Percentiles rank a stretch among this genome's conserved stretches.
Conservation (phyloP, 495 filamentous ascomycete genomes). For the Podospora appendiculata region DNA sequence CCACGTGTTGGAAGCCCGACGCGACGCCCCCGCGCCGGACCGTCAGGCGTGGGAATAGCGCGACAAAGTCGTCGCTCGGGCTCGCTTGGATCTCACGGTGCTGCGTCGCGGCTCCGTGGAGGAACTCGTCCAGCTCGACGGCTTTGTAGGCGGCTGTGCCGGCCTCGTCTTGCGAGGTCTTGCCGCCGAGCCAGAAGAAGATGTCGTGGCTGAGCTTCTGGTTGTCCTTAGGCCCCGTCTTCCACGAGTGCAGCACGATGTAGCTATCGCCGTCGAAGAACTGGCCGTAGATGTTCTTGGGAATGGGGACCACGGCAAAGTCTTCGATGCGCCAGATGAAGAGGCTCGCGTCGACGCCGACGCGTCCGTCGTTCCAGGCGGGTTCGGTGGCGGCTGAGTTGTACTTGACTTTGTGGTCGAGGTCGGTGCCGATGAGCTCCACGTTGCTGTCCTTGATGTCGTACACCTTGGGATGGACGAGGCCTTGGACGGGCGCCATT, state of each 20-base stretch:
- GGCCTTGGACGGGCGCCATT: constrained; percentile 49
- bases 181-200: constrained; percentile 54
- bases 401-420: constrained; percentile 59
- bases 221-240: constrained; percentile 31
- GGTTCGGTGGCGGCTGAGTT: constrained; percentile 52
- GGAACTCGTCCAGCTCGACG: constrained; percentile 56
- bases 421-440: constrained; percentile 48
- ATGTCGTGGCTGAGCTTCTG: constrained; percentile 48
- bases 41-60: constrained; percentile 46
- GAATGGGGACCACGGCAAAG: constrained; percentile 53
- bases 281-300: constrained; percentile 40
- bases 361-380: constrained; percentile 48
- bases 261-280: constrained; percentile 60
- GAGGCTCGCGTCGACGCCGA: constrained; percentile 42
- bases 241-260: constrained; percentile 47
- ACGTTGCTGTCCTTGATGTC: constrained; percentile 58
- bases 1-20: constrained; percentile 53
- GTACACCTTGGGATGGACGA: constrained; percentile 51
- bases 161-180: constrained; percentile 55
- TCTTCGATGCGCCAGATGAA: constrained; percentile 55
- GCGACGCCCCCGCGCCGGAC: constrained; percentile 51
- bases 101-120: constrained; percentile 50
- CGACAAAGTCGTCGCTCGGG: constrained; percentile 48
- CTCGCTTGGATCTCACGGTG: constrained; percentile 50
- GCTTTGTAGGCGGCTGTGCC: constrained; percentile 60